These are phyloP conservation scores for Cytidiella melzeri DNA, from an alignment of 768 basidiomycete genomes.

Conservation along the genomic window DNA sequence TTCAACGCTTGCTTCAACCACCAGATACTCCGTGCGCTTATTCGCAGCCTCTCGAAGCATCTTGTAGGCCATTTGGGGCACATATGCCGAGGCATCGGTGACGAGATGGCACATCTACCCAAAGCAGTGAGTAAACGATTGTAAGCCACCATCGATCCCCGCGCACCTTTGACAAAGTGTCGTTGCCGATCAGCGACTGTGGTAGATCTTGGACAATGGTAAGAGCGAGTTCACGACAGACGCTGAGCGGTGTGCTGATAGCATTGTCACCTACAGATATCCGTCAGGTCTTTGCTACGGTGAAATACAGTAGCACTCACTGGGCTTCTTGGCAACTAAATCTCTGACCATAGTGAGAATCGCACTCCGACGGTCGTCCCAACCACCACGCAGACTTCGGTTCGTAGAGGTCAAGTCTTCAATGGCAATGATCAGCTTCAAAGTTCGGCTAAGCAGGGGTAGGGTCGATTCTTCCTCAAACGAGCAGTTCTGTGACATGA, in stretches of 20 bases:
- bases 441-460: slow-evolving; percentile 60
- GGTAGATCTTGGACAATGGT: slow-evolving; percentile 65
- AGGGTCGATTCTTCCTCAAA: slow-evolving; percentile 53
- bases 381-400: slow-evolving; percentile 61
- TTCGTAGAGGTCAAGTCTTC: slow-evolving; percentile 70
- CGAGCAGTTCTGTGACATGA: slow-evolving; percentile 43
- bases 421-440: slow-evolving; percentile 60
- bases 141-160: background rate
- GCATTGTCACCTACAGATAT: background rate
- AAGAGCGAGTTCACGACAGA: slow-evolving; percentile 64
- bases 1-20: slow-evolving; percentile 83
- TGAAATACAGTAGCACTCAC: slow-evolving; percentile 31
- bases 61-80: slow-evolving; percentile 75
- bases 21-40: slow-evolving; percentile 74
- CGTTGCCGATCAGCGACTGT: slow-evolving; percentile 50
- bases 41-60: slow-evolving; percentile 64
- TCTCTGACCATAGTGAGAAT: slow-evolving; percentile 58
- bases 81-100: slow-evolving; percentile 50
- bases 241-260: slow-evolving; percentile 43
- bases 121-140: background rate
- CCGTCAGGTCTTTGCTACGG: background rate
- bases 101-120: slow-evolving; percentile 77
- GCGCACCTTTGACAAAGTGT: slow-evolving; percentile 58
- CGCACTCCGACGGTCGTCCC: slow-evolving; percentile 50
- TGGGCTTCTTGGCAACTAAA: slow-evolving; percentile 46